Conservation (phyloP, 805 yeast genomes). For the Metschnikowia dekortorum region DNA sequence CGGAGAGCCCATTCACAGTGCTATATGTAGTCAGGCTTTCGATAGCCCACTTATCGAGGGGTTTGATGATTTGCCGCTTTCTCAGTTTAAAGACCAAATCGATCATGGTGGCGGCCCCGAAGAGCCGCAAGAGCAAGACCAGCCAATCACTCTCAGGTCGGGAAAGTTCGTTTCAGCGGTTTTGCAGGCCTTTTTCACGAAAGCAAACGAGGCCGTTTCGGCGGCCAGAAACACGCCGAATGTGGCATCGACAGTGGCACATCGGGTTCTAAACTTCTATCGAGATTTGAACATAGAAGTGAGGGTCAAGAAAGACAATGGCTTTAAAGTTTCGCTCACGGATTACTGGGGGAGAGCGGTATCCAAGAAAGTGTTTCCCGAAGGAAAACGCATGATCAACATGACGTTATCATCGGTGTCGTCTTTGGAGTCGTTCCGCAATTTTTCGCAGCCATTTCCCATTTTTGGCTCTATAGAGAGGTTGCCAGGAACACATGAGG, state of each 20-base stretch:
- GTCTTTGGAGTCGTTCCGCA: constrained; percentile 30
- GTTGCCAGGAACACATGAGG: constrained; percentile 27
- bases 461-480: constrained; percentile 40
- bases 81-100: constrained; percentile 8
- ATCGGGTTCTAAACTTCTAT: constrained; percentile 38
- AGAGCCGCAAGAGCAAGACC: not conserved
- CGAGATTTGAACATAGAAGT: constrained; percentile 51
- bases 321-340: constrained; percentile 55
- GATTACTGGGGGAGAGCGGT: constrained; percentile 70
- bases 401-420: constrained; percentile 35
- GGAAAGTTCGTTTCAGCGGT: constrained; percentile 5
- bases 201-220: not conserved
- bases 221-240: constrained; percentile 5
- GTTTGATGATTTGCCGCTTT: constrained; percentile 46
- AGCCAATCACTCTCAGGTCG: not conserved
- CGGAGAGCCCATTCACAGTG: constrained; percentile 21
- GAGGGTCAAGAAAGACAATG: constrained; percentile 46
- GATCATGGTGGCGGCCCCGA: not conserved
- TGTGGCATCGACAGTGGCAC: constrained; percentile 12
- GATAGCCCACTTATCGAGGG: constrained; percentile 51
- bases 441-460: constrained; percentile 46
- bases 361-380: constrained; percentile 42
- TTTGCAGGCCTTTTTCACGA: constrained; percentile 8
- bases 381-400: constrained; percentile 29
- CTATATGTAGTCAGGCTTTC: constrained; percentile 22